Conservation (phyloP, 202 grass and related monocot species). For the Elaeis oleifera region DNA sequence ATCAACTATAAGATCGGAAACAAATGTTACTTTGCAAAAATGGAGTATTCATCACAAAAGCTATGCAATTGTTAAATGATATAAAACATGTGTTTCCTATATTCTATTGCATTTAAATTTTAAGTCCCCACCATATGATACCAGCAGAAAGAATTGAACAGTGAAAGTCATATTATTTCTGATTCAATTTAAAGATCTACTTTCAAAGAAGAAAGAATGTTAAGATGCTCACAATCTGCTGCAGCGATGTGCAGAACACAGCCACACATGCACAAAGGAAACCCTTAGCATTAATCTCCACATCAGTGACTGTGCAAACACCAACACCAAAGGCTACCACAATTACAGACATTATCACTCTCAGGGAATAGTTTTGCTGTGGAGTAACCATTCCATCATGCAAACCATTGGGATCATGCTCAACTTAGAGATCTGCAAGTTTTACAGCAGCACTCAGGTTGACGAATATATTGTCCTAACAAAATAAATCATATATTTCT, state of each 20-base stretch:
- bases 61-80: too few relatives aligned
- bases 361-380: conserved; percentile 1
- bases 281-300: conserved; percentile 10
- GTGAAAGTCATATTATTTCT: too few relatives aligned
- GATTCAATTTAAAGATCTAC: too few relatives aligned
- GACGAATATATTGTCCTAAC: not conserved
- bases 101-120: too few relatives aligned
- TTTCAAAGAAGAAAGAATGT: not conserved
- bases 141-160: too few relatives aligned
- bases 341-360: conserved; percentile 4
- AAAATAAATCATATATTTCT: too few relatives aligned
- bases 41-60: too few relatives aligned
- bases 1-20: too few relatives aligned
- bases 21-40: too few relatives aligned
- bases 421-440: conserved; percentile 14
- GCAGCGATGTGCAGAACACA: conserved; percentile 16
- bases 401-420: conserved; percentile 17
- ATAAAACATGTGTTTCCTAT: too few relatives aligned
- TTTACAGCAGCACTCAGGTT: not conserved
- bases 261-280: conserved; percentile 13
- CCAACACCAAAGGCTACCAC: conserved; percentile 11
- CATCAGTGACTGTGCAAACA: conserved; percentile 15
- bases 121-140: too few relatives aligned
- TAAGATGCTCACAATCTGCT: conserved; percentile 17
- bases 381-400: conserved; percentile 8